These are phyloP conservation scores for Pythium chondricola DNA, from an alignment of 352 stramenopile species.

Conservation along the genomic window DNA sequence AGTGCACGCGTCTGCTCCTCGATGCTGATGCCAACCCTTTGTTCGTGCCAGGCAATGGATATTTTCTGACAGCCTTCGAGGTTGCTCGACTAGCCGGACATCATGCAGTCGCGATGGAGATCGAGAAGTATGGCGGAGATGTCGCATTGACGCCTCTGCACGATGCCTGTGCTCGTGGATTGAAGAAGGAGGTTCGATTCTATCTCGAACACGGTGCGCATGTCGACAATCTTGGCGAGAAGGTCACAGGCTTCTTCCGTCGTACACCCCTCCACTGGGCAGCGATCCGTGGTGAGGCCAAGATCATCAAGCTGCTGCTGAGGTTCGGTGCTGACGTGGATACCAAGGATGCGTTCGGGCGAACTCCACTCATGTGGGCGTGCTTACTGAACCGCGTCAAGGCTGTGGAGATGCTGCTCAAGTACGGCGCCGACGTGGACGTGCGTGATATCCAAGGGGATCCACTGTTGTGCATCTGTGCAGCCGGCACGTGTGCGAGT, in stretches of 20 bases:
- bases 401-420: slow-evolving; percentile 49
- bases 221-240: slow-evolving; percentile 60
- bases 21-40: slow-evolving; percentile 68
- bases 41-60: slow-evolving; percentile 41
- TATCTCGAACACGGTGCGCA: slow-evolving; percentile 64
- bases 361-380: slow-evolving; percentile 63
- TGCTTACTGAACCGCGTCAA: slow-evolving; percentile 64
- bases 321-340: slow-evolving; percentile 52
- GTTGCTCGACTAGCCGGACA: slow-evolving; percentile 60
- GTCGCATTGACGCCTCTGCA: slow-evolving; percentile 75
- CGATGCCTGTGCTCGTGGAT: slow-evolving; percentile 45
- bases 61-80: slow-evolving; percentile 67
- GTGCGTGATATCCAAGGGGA: slow-evolving; percentile 55
- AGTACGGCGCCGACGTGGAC: slow-evolving; percentile 49
- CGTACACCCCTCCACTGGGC: slow-evolving; percentile 77
- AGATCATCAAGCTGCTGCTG: slow-evolving; percentile 55
- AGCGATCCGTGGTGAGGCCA: slow-evolving; percentile 61
- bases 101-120: slow-evolving; percentile 51
- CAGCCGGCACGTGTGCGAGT: slow-evolving; percentile 29
- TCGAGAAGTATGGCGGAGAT: slow-evolving; percentile 75
- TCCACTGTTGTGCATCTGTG: slow-evolving; percentile 60
- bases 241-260: slow-evolving; percentile 57
- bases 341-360: slow-evolving; percentile 57
- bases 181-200: slow-evolving; percentile 52
- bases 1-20: slow-evolving; percentile 56